A percentile compares a stretch with the other conserved stretches of the same genome.
These are phyloP conservation scores for Eustoma russellianum DNA, from an alignment of 257 asterid species.

Conservation along the genomic window DNA sequence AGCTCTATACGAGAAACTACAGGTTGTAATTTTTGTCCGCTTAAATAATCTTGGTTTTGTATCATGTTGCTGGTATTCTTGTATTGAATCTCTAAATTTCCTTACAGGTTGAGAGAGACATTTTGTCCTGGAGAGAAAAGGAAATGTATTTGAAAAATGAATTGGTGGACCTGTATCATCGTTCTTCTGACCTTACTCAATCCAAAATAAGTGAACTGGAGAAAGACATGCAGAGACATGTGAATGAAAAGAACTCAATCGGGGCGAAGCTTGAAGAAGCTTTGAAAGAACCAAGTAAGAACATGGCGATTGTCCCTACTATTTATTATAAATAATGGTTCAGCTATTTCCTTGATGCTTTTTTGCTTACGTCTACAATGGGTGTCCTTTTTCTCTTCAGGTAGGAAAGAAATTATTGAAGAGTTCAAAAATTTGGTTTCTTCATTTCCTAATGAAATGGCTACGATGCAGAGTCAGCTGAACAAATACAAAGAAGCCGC, in stretches of 20 bases:
- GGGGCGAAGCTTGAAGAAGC: conserved; percentile 66
- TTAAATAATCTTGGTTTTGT: conserved; percentile 19
- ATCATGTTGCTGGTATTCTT: conserved; percentile 1
- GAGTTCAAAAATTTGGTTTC: conserved; percentile 74
- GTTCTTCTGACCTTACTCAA: conserved; percentile 55
- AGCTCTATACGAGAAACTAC: conserved; percentile 74
- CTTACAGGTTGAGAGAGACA: conserved; percentile 73
- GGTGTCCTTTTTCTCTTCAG: conserved; percentile 31
- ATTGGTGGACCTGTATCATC: conserved; percentile 61
- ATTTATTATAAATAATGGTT: not conserved
- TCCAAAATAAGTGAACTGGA: conserved; percentile 71
- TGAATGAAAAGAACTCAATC: conserved; percentile 41
- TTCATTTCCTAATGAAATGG: conserved; percentile 90
- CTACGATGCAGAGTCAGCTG: conserved; percentile 74
- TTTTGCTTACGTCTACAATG: conserved; percentile 1
- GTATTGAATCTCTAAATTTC: conserved; percentile 1
- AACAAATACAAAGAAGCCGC: conserved; percentile 76
- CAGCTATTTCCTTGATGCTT: not conserved
- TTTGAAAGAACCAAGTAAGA: conserved; percentile 68
- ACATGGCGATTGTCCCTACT: conserved; percentile 6
- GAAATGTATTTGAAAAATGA: conserved; percentile 73
- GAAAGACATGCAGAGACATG: conserved; percentile 49
- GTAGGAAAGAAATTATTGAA: conserved; percentile 79
- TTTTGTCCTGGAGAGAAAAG: conserved; percentile 79
- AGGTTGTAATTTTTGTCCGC: conserved; percentile 54